phyloP scores from a whole-genome alignment of 371 early-diverging fungal species.

The Umbelopsis sp. region DNA sequence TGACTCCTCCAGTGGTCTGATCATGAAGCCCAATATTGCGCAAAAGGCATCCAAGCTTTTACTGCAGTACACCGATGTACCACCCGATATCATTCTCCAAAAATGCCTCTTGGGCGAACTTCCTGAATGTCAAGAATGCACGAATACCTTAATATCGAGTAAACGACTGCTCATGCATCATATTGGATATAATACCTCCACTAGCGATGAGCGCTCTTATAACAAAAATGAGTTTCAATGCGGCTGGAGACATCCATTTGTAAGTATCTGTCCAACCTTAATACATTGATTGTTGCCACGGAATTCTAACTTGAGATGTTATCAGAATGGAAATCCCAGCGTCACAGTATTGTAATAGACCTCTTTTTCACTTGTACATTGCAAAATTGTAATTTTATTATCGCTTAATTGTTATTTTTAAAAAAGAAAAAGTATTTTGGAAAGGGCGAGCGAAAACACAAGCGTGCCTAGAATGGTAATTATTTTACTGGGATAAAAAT shows the following conservation, averaged over 20 bases:
- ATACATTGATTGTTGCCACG: not conserved
- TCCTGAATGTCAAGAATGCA: constrained; percentile 45
- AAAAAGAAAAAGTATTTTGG: too few species aligned
- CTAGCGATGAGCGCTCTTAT: constrained; percentile 58
- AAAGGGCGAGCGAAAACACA: too few species aligned
- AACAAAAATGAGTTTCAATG: constrained; percentile 64
- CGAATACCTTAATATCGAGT: constrained; percentile 50
- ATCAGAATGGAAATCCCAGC: constrained; percentile 45
- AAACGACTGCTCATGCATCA: constrained; percentile 60
- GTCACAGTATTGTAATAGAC: constrained; percentile 34
- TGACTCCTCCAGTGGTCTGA: constrained; percentile 42
- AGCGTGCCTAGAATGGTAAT: too few species aligned
- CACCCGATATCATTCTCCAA: constrained; percentile 64
- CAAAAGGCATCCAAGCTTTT: constrained; percentile 46
- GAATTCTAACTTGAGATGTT: not conserved
- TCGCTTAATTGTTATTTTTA: too few species aligned
- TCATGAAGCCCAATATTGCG: constrained; percentile 54
- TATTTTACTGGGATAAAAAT: too few species aligned
- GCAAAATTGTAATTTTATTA: too few species aligned
- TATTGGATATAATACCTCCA: constrained; percentile 67
- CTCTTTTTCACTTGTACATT: not conserved
- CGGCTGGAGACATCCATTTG: constrained; percentile 70
- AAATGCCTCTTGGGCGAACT: constrained; percentile 57
- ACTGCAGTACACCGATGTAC: constrained; percentile 38
- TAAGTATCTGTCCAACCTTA: constrained; percentile 35